phyloP scores from a whole-genome alignment of 2,329 filamentous ascomycete genomes.

The Botryotinia globosa region DNA sequence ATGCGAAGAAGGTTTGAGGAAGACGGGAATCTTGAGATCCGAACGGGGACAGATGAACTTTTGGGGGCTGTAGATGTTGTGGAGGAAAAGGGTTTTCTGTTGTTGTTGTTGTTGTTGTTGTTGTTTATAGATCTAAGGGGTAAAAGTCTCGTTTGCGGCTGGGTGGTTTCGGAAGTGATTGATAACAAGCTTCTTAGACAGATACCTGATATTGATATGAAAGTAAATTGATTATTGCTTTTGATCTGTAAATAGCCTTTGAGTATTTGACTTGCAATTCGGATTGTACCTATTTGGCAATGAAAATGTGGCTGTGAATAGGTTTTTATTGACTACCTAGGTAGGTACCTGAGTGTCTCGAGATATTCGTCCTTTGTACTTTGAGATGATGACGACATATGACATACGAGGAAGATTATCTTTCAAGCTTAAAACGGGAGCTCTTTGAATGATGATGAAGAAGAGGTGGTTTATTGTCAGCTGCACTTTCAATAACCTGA shows the following conservation, averaged over 20 bases:
- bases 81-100: not conserved
- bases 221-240: no score
- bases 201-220: not conserved
- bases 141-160: not conserved
- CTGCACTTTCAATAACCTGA: no score
- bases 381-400: not conserved
- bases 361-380: not conserved
- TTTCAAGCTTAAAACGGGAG: not conserved
- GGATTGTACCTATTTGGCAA: not conserved
- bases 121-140: not conserved
- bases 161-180: not conserved
- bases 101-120: not conserved
- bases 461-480: no score
- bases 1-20: not conserved
- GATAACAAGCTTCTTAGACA: not conserved
- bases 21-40: constrained; percentile 1
- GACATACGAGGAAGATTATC: not conserved
- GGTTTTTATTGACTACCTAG: not conserved
- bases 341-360: not conserved
- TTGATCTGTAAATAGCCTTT: no score
- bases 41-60: not conserved
- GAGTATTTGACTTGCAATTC: not conserved
- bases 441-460: no score
- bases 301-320: not conserved
- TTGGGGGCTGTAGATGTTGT: no score